Evolutionary conservation across 2,329 filamentous ascomycete genomes (phyloP).

Genomic region (Colletotrichum nymphaeae): DNA sequence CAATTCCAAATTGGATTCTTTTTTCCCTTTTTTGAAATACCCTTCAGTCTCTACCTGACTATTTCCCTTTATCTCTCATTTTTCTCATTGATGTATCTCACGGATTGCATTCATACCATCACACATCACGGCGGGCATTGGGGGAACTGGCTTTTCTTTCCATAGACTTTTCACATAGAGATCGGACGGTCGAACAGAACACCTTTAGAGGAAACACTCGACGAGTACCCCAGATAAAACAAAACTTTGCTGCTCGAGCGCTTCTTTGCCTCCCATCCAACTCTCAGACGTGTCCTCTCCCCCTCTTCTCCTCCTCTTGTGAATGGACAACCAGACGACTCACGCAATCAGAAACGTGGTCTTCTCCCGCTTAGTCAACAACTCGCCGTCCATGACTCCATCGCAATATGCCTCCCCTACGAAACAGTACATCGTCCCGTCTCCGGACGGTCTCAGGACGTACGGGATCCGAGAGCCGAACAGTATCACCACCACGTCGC

Average conservation of each 20-base stretch:
- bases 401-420: slow-evolving; percentile 32
- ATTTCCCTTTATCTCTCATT: not conserved
- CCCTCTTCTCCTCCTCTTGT: not conserved
- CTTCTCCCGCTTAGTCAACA: slow-evolving; percentile 17
- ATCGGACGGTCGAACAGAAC: slow-evolving; percentile 21
- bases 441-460: slow-evolving; percentile 32
- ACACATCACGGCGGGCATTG: not conserved
- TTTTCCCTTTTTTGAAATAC: slow-evolving; percentile 14
- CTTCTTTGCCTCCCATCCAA: not conserved
- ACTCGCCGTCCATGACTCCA: slow-evolving; percentile 33
- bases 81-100: not conserved
- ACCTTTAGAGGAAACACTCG: slow-evolving; percentile 15
- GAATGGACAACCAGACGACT: not conserved
- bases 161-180: slow-evolving; percentile 27
- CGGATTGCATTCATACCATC: not conserved
- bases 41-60: slow-evolving; percentile 14
- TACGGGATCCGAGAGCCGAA: slow-evolving; percentile 32
- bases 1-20: slow-evolving; percentile 9
- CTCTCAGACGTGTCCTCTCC: slow-evolving; percentile 2
- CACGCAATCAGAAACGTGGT: not conserved
- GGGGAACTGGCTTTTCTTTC: not conserved
- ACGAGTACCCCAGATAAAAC: slow-evolving; percentile 8
- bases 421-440: slow-evolving; percentile 27
- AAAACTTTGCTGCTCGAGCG: slow-evolving; percentile 4
- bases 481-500: slow-evolving; percentile 30